Conservation (phyloP, 345 rosid species). For the Gossypium mustelinum region DNA sequence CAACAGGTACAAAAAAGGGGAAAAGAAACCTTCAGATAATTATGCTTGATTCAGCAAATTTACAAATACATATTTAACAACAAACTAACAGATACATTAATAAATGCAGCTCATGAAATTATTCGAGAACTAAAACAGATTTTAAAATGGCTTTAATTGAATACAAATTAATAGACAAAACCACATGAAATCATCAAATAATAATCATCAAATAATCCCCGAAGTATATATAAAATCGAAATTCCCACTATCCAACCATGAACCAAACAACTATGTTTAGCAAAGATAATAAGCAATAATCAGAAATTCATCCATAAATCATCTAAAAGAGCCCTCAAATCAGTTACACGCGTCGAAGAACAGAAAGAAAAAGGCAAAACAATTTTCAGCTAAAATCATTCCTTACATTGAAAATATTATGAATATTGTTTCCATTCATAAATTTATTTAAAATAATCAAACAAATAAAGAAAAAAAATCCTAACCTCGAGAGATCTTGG, state of each 20-base stretch:
- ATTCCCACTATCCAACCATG: background rate
- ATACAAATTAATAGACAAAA: background rate
- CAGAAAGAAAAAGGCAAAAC: background rate
- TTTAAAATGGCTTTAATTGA: background rate
- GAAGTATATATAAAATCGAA: background rate
- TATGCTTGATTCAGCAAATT: background rate
- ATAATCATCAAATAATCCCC: background rate
- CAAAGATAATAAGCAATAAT: background rate
- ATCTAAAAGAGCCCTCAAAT: background rate
- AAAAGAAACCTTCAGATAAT: background rate
- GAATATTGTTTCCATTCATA: background rate
- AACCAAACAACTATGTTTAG: background rate
- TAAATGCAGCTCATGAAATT: background rate
- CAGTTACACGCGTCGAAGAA: background rate
- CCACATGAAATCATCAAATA: background rate
- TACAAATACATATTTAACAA: background rate
- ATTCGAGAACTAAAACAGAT: background rate
- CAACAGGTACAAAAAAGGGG: background rate
- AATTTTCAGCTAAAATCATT: background rate
- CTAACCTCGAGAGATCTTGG: slow-evolving; percentile 1
- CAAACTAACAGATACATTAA: background rate
- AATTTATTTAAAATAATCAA: background rate
- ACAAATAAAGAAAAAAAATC: background rate
- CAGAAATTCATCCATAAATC: background rate
- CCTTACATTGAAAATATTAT: background rate